Base-by-base conservation (phyloP, 768 basidiomycete genomes). In the Leucocoprinus birnbaumii region DNA sequence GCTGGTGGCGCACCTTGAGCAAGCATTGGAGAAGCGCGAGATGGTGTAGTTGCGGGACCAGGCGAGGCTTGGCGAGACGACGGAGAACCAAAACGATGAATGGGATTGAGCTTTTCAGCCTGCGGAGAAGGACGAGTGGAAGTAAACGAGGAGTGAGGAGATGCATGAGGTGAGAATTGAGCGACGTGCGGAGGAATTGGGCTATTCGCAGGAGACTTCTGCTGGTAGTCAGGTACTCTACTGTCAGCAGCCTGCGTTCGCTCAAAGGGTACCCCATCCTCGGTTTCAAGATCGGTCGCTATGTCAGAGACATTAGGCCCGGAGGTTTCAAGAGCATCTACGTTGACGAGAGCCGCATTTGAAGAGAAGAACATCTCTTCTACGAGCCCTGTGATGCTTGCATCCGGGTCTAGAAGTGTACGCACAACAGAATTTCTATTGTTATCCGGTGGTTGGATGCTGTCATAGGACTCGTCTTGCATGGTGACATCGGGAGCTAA, bases 331-430 rank as follows among this genome's bases (percentile, higher is more conserved):
- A 63, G 57, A 31, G 61, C 57, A 49, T 63, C 59, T 14, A 27
- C 47, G 9, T 44, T 37, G 14, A 14, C 19, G 31, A 55, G 31
- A 4, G 63, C 61, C n/a, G 66, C 66, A 47, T 66, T 71, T 13
- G 70, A 72, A 44, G 71, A 70, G 49, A 80, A 77, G 55, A 89
- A 75, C 75, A 89, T 84, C 52, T 86, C 80, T 43, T 89, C 82
- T 18, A 89, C 86, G 25, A 87, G 75, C n/a, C 85, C 83, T 9
- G 82, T 83, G 59, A 89, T 83, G 63, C 84, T 87, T 53, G 79
- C 71, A 57, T 84, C 82, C 24, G 73, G 73, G 60, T 80, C 75
- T 41, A 76, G 62, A 7, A 64, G 62, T 41, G 76, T 65, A 47
- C 68, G 67, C 54, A 68, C 66, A 49, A 71, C 68, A n/a, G 62